Evolutionary conservation across 495 filamentous ascomycete species (phyloP).

Genomic region (Pseudomonodictys pantanalensis): DNA sequence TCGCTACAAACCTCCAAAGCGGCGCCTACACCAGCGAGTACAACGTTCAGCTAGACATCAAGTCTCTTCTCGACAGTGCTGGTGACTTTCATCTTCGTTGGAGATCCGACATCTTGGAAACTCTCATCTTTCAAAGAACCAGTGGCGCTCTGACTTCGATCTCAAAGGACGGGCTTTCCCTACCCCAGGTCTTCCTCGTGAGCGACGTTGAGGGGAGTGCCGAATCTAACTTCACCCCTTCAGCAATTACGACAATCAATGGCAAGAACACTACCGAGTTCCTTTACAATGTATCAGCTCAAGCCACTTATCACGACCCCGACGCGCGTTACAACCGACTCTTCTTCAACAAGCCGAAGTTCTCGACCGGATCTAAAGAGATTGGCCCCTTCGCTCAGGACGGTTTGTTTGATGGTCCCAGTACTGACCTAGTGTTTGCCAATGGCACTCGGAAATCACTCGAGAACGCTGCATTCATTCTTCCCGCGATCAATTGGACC

Average conservation of each 20-base stretch:
- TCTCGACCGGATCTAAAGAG: background rate
- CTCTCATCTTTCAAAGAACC: background rate
- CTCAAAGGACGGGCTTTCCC: background rate
- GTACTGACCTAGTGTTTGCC: background rate
- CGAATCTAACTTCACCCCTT: background rate
- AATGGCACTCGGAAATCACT: background rate
- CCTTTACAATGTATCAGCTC: background rate
- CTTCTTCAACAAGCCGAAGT: background rate
- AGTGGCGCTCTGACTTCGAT: background rate
- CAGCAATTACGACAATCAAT: background rate
- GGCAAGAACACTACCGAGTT: background rate
- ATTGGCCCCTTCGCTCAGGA: background rate
- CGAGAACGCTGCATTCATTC: background rate
- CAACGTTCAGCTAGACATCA: background rate
- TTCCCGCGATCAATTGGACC: background rate
- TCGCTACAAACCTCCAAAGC: background rate
- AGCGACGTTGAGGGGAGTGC: background rate
- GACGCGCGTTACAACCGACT: background rate
- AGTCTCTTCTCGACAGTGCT: background rate
- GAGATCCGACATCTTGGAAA: background rate
- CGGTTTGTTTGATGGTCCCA: background rate
- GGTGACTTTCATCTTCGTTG: background rate
- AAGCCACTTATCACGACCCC: background rate
- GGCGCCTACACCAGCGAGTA: background rate
- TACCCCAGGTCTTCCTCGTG: background rate